phyloP scores from a whole-genome alignment of 2,329 filamentous ascomycete species.

The Phoma sp. region DNA sequence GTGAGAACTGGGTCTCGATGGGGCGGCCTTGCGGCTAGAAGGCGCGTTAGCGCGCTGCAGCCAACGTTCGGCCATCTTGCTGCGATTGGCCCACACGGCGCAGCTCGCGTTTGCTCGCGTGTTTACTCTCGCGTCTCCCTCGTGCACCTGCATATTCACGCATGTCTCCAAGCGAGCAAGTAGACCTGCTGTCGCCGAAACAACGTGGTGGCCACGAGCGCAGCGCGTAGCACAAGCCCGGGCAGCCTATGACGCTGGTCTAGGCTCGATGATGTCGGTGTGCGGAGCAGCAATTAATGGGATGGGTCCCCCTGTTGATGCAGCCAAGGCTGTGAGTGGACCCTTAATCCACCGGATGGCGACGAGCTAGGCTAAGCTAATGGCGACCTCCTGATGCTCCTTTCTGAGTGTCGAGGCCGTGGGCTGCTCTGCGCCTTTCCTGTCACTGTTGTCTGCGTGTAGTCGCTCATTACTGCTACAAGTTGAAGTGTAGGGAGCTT shows the following conservation, averaged over 20 bases:
- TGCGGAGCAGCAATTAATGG: slow-evolving; percentile 19
- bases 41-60: slow-evolving; percentile 11
- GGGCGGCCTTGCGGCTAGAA: slow-evolving; percentile 8
- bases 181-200: neutral
- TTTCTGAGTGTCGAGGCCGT: slow-evolving; percentile 17
- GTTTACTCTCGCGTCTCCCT: slow-evolving; percentile 12
- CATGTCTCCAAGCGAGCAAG: slow-evolving; percentile 4
- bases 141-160: slow-evolving; percentile 7
- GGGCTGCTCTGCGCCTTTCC: slow-evolving; percentile 15
- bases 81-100: slow-evolving; percentile 8
- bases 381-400: slow-evolving; percentile 23
- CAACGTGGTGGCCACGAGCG: slow-evolving; percentile 18
- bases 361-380: slow-evolving; percentile 20
- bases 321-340: slow-evolving; percentile 19
- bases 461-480: slow-evolving; percentile 8
- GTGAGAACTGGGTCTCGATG: slow-evolving; percentile 6
- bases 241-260: slow-evolving; percentile 10
- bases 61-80: slow-evolving; percentile 11
- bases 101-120: slow-evolving; percentile 3
- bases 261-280: slow-evolving; percentile 18
- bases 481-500: slow-evolving; percentile 7
- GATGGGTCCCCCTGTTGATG: slow-evolving; percentile 14
- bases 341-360: slow-evolving; percentile 20
- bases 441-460: slow-evolving; percentile 10
- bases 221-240: slow-evolving; percentile 10